Percentiles rank a stretch among this genome's conserved stretches.
Conservation (phyloP, 2,329 filamentous ascomycete genomes). For the Colletotrichum sp. region DNA sequence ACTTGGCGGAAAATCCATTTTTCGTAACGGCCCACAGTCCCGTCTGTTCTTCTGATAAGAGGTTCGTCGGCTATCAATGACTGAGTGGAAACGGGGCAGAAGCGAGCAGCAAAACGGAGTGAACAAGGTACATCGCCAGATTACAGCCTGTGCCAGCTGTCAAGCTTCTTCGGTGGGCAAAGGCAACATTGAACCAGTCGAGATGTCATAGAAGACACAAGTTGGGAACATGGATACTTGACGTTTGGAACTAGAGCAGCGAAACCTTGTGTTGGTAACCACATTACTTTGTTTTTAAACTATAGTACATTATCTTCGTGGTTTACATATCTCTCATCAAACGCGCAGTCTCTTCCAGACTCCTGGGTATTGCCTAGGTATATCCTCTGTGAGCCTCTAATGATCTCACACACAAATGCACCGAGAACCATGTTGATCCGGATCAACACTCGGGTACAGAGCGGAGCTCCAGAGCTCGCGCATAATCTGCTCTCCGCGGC, state of each 20-base stretch:
- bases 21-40: not conserved
- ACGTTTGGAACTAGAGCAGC: not conserved
- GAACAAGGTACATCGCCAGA: not conserved
- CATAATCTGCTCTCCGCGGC: not conserved
- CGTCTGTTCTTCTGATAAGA: accelerated
- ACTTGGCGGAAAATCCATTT: not conserved
- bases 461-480: not conserved
- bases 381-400: not conserved
- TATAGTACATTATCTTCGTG: not conserved
- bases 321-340: not conserved
- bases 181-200: not conserved
- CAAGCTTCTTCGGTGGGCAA: not conserved
- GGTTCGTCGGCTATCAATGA: not conserved
- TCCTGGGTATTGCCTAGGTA: not conserved
- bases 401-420: not conserved
- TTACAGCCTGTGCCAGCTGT: not conserved
- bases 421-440: not conserved
- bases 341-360: not conserved
- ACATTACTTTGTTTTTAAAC: not conserved
- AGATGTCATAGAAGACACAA: not conserved
- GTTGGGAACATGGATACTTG: not conserved
- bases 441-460: not conserved
- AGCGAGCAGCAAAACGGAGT: not conserved
- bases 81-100: not conserved
- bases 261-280: not conserved